phyloP scores from a whole-genome alignment of 345 rosid species.

The Linum tenue region DNA sequence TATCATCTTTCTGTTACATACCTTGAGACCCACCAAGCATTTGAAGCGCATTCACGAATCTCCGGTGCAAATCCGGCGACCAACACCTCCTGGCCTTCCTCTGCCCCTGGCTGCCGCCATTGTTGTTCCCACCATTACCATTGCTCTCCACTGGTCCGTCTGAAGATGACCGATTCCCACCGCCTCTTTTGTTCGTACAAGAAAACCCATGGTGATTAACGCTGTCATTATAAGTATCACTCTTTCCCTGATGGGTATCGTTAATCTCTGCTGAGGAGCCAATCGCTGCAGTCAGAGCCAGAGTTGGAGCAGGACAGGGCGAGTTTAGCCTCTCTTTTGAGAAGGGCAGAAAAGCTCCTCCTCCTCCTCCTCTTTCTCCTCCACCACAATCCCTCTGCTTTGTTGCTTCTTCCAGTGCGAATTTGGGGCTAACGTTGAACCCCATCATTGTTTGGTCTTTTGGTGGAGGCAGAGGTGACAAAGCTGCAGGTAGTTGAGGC shows the following conservation, averaged over 20 bases:
- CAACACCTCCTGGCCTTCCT: conserved; percentile 96
- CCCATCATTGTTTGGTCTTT: conserved; percentile 39
- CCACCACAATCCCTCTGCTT: not conserved
- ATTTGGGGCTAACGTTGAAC: conserved; percentile 48
- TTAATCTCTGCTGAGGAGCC: too few species aligned
- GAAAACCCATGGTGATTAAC: conserved; percentile 27
- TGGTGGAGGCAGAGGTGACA: conserved; percentile 17
- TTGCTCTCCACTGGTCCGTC: conserved; percentile 31
- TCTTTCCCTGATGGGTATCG: conserved; percentile 26
- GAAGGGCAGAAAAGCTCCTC: conserved; percentile 92
- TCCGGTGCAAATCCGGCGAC: conserved; percentile 96
- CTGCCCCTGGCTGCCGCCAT: conserved; percentile 36
- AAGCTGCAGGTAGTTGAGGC: conserved; percentile 15
- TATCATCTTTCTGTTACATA: conserved; percentile 14
- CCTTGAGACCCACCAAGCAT: conserved; percentile 99
- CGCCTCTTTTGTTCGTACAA: conserved; percentile 23
- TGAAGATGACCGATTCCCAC: conserved; percentile 11
- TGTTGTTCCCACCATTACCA: conserved; percentile 12
- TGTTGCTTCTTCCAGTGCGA: conserved; percentile 47
- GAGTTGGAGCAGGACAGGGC: conserved; percentile 20
- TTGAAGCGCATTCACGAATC: conserved; percentile 93
- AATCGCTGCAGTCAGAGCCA: conserved; percentile 39
- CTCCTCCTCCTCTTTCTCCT: conserved; percentile 13
- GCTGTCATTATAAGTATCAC: conserved; percentile 43
- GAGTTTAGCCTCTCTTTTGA: conserved; percentile 53